Evolutionary conservation across 2,329 filamentous ascomycete species (phyloP).

Genomic region (Fusarium hostae): DNA sequence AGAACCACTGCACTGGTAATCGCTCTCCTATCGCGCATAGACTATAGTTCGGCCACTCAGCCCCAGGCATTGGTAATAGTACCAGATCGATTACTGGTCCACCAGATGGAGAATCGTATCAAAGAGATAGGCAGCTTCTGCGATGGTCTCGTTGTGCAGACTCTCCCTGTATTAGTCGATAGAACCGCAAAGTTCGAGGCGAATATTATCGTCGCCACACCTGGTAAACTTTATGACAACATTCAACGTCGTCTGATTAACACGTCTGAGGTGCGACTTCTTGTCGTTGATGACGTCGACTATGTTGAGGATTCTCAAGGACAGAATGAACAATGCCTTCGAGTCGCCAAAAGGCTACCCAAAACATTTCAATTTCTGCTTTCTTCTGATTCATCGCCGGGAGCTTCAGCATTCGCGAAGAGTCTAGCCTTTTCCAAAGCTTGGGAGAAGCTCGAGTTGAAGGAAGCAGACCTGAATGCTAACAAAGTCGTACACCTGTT

Average conservation of each 20-base stretch:
- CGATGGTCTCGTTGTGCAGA: not conserved
- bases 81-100: accelerated
- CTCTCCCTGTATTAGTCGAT: not conserved
- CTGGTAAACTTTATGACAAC: not conserved
- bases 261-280: not conserved
- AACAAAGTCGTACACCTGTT: not conserved
- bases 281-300: not conserved
- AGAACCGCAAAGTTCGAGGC: not conserved
- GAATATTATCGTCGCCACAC: not conserved
- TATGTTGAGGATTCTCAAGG: not conserved
- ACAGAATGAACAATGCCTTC: accelerated
- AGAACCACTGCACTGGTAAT: not conserved
- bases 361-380: not conserved
- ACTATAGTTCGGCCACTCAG: not conserved
- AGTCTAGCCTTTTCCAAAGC: accelerated
- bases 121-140: not conserved
- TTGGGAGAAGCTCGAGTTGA: not conserved
- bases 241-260: not conserved
- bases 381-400: accelerated
- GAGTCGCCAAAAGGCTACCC: accelerated
- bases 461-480: accelerated
- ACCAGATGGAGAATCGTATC: not conserved
- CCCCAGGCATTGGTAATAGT: not conserved
- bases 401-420: accelerated
- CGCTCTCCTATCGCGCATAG: not conserved